Evolutionary conservation across 306 rosid genomes (phyloP).

Genomic region (Glycine soja): DNA sequence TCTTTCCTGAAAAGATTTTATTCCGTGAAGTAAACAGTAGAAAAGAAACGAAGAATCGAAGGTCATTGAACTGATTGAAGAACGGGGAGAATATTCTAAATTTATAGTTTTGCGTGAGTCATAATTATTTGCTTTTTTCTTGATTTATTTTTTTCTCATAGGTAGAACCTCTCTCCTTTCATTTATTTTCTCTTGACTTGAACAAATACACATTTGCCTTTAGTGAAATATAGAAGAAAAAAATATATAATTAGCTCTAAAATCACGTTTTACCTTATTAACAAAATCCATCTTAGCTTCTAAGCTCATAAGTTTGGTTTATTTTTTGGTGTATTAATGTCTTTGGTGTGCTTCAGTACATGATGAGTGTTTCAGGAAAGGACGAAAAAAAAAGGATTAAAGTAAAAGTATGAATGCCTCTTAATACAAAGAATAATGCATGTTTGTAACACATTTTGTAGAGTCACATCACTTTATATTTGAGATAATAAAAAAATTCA

Average conservation of each 20-base stretch:
- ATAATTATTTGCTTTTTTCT: no score
- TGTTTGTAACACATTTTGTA: background rate
- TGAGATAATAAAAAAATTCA: background rate
- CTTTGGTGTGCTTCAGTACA: background rate
- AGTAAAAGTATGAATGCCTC: background rate
- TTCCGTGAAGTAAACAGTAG: background rate
- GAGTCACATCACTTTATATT: background rate
- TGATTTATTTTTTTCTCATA: background rate
- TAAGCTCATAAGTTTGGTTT: background rate
- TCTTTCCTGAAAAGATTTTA: no score
- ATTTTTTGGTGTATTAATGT: background rate
- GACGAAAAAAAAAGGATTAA: background rate
- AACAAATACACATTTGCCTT: background rate
- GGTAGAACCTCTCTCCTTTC: no score
- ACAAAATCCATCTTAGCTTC: background rate
- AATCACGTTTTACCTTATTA: background rate
- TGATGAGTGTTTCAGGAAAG: background rate
- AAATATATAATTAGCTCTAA: background rate
- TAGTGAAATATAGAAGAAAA: background rate
- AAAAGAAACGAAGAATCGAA: background rate
- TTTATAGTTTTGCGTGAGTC: background rate
- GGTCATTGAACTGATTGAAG: background rate
- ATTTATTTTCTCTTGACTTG: background rate
- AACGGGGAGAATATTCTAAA: background rate
- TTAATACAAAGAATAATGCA: constrained; percentile 1